Evolutionary conservation across 306 rosid genomes (phyloP), one percentile per base, ranked within the genome.

Genomic region (Vicia villosa): DNA sequence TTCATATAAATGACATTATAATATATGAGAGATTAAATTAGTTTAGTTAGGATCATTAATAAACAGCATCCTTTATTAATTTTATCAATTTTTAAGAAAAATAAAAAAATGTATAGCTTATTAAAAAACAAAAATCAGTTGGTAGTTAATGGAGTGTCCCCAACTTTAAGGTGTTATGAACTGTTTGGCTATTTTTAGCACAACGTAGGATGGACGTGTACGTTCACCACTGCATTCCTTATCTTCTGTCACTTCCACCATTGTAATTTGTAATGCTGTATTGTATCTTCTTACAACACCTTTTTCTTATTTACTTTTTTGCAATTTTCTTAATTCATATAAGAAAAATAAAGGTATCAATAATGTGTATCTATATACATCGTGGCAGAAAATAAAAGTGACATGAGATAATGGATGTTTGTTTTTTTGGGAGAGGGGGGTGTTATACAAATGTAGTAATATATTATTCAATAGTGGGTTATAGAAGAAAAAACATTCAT

Each of bases 61-160:
- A 22, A 22, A 22, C 24, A 1, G 24, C 34, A 0, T 30, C 34
- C 34, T 30, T 4, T 30, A 30, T 30, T 30, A 30, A 30, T 1
- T 30, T 6, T 30, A 30, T 30, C 34, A 32, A 32, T 6, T 32
- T 32, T 6, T 32, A 0, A 0, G 1, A 34, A 34, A 6, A 34
- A 34, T 8, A 34, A 34, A 34, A 6, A 0, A 6, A 34, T 34
- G 5, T n/a, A n/a, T n/a, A 0, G 8, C 1, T 34, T 7, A 34
- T 34, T 7, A 34, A 34, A 34, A 34, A 34, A 7, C 38, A 34
- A 34, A 34, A 34, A 34, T 57, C 40, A 10, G 63, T 57, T 28
- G 38, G 37, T 28, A 57, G 63, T 57, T 57, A 57, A 57, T 57
- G 63, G 63, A 28, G 63, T 57, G 40, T 5, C 38, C 40, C 7